phyloP scores from a whole-genome alignment of 257 asterid genomes.

The Thymus mandschuricus region DNA sequence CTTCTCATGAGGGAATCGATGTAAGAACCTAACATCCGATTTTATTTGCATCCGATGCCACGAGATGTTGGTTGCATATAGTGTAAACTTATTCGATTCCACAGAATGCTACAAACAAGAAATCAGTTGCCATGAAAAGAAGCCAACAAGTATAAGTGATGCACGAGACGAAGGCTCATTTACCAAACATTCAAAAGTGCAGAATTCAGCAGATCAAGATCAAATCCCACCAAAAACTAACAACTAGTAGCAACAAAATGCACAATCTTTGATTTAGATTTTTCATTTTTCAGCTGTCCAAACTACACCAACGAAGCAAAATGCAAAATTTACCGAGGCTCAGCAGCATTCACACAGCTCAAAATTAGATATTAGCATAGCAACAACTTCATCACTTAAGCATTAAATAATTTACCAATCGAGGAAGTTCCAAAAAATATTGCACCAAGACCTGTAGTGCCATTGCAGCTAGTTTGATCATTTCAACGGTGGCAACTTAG shows the following conservation, averaged over 20 bases:
- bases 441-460: not conserved
- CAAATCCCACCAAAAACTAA: constrained; percentile 15
- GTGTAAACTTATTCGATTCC: too few relatives aligned
- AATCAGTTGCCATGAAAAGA: too few relatives aligned
- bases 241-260: constrained; percentile 7
- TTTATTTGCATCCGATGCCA: too few relatives aligned
- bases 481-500: constrained; percentile 56
- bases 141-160: too few relatives aligned
- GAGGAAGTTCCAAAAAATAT: not conserved
- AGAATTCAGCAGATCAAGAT: constrained; percentile 5
- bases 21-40: too few relatives aligned
- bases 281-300: not conserved
- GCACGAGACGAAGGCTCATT: not conserved
- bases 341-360: not conserved
- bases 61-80: too few relatives aligned
- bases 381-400: not conserved
- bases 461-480: not conserved
- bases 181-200: not conserved
- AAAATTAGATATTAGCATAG: not conserved
- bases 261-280: not conserved
- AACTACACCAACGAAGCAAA: not conserved
- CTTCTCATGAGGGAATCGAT: not conserved
- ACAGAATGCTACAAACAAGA: too few relatives aligned
- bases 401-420: constrained; percentile 18
- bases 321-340: not conserved